Conservation (phyloP, 108 stramenopile genomes). For the Pseudonitzschia multiseries region DNA sequence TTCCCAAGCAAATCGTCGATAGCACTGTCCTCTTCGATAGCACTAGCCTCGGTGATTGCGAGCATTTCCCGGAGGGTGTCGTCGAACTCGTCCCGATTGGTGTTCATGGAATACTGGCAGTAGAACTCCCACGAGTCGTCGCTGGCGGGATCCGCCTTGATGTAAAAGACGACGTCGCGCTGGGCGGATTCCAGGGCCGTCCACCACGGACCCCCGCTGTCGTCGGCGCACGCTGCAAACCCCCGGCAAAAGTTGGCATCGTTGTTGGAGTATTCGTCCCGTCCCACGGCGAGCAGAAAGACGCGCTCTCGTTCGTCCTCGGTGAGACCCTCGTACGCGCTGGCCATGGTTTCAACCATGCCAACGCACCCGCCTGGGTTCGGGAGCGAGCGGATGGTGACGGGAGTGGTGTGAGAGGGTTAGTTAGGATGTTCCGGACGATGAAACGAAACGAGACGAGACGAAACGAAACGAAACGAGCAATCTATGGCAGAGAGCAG, state of each 20-base stretch:
- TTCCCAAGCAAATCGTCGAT: neutral
- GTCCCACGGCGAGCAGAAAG: constrained; percentile 16
- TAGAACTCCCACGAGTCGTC: constrained; percentile 13
- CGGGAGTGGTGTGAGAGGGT: neutral
- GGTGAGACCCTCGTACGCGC: constrained; percentile 14
- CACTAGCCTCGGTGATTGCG: neutral
- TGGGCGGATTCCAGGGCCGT: constrained; percentile 1
- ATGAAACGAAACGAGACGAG: neutral
- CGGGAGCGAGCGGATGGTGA: neutral
- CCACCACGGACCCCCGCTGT: constrained; percentile 5
- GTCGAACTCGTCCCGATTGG: neutral
- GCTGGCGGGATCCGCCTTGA: neutral
- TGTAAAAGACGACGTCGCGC: constrained; percentile 16
- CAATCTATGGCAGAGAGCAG: too few relatives aligned
- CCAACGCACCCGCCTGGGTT: constrained; percentile 7
- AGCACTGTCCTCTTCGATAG: too few relatives aligned
- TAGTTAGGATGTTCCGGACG: neutral
- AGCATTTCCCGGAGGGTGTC: constrained; percentile 15
- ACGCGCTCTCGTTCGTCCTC: constrained; percentile 6
- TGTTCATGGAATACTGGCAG: constrained; percentile 17
- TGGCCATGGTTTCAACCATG: constrained; percentile 11
- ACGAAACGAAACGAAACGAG: too few relatives aligned
- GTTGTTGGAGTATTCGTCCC: neutral
- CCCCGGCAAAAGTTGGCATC: constrained; percentile 13
- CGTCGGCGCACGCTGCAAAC: constrained; percentile 13